Evolutionary conservation across 2,329 filamentous ascomycete species (phyloP).

Genomic region (Ampelomyces quisqualis): DNA sequence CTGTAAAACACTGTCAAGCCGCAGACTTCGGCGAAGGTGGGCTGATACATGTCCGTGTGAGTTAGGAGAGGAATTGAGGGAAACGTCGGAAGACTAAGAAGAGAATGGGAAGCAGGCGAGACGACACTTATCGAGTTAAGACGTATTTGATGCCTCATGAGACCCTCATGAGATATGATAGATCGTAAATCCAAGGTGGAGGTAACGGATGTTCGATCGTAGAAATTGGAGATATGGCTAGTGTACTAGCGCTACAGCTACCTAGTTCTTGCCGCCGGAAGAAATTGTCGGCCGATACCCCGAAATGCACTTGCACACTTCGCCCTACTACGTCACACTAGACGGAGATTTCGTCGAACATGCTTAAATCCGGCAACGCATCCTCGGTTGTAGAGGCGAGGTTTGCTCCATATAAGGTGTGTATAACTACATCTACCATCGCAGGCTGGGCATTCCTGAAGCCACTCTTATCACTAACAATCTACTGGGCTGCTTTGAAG

Average conservation of each 20-base stretch:
- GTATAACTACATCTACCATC: too few species aligned
- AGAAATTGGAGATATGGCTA: not conserved
- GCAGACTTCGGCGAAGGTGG: too few species aligned
- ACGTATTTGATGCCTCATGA: too few species aligned
- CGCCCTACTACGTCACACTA: not conserved
- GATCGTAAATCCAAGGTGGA: too few species aligned
- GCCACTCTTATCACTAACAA: not conserved
- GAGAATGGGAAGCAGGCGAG: too few species aligned
- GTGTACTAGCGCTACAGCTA: not conserved
- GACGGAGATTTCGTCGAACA: not conserved
- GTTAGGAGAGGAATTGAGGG: too few species aligned
- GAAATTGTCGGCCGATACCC: not conserved
- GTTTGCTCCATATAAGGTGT: not conserved
- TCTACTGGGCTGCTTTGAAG: not conserved
- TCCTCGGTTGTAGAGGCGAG: not conserved
- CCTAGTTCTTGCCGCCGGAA: not conserved
- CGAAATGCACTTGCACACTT: not conserved
- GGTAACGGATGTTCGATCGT: too few species aligned
- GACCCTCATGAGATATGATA: too few species aligned
- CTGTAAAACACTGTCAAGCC: too few species aligned
- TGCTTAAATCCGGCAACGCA: not conserved
- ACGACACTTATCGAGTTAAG: too few species aligned
- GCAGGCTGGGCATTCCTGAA: not conserved
- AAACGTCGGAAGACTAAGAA: too few species aligned
- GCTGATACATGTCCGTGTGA: too few species aligned